phyloP scores from a whole-genome alignment of 805 yeast genomes.

The Starmerella sirachaensis region DNA sequence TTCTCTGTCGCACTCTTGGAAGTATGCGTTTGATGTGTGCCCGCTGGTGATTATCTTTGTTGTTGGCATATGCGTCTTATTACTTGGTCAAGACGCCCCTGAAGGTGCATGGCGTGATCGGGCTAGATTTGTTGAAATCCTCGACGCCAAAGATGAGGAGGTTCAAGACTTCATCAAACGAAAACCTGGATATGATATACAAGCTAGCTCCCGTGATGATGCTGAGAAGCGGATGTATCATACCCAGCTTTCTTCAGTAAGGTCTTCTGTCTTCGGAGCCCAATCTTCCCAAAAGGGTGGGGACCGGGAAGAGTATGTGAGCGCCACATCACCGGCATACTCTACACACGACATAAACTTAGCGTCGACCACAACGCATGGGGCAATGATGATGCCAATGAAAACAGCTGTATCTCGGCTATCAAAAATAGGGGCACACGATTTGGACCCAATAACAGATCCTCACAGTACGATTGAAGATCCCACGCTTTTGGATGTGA shows the following conservation, averaged over 20 bases:
- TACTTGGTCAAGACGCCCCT: constrained; percentile 30
- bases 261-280: no score
- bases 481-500: constrained; percentile 6
- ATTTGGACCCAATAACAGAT: constrained; percentile 7
- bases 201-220: constrained; percentile 1
- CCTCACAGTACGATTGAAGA: constrained; percentile 7
- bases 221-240: no score
- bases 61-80: constrained; percentile 23
- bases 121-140: constrained; percentile 8
- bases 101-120: constrained; percentile 30
- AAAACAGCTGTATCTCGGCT: constrained; percentile 4
- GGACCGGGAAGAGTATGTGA: no score
- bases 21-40: constrained; percentile 22
- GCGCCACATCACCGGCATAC: not conserved
- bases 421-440: constrained; percentile 2
- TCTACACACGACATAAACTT: not conserved
- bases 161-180: not conserved
- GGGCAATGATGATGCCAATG: not conserved
- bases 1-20: constrained; percentile 12
- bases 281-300: no score
- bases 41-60: constrained; percentile 27
- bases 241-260: no score
- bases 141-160: constrained; percentile 1
- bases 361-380: not conserved
- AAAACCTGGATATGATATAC: constrained; percentile 1